A percentile compares a stretch with the other conserved stretches of the same genome.
Evolutionary conservation across 1,284 basidiomycete genomes (phyloP).

Genomic region (Cryptococcus sp.): DNA sequence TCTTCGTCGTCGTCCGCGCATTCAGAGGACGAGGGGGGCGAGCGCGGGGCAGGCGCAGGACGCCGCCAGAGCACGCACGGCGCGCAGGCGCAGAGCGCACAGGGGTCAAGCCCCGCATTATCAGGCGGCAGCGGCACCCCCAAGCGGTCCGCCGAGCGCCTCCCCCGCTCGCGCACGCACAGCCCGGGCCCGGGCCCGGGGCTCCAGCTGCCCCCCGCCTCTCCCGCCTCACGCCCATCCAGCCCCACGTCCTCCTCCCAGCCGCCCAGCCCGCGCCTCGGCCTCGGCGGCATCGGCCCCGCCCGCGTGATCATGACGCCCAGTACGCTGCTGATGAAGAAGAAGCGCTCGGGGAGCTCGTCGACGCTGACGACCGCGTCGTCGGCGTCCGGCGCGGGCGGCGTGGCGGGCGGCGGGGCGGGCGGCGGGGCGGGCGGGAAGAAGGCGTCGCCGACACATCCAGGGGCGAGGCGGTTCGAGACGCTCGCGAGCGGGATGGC

Average conservation of each 20-base stretch:
- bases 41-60: too few species aligned
- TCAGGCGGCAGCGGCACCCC: conserved; percentile 27
- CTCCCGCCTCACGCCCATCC: not conserved
- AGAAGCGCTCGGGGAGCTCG: conserved; percentile 30
- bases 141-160: conserved; percentile 7
- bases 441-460: conserved; percentile 22
- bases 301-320: conserved; percentile 24
- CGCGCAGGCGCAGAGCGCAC: not conserved
- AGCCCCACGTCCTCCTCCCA: conserved; percentile 6
- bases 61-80: too few species aligned
- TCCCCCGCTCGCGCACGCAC: conserved; percentile 24
- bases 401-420: not conserved
- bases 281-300: conserved; percentile 31
- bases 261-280: conserved; percentile 19
- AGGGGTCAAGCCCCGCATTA: conserved; percentile 4
- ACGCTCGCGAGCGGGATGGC: too few species aligned
- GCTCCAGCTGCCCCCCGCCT: not conserved
- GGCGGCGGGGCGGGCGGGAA: not conserved
- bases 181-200: conserved; percentile 17
- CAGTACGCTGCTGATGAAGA: conserved; percentile 29
- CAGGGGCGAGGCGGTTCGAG: conserved; percentile 12
- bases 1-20: conserved; percentile 33
- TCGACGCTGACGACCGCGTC: conserved; percentile 17
- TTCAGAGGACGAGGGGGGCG: conserved; percentile 29
- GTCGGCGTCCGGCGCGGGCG: conserved; percentile 9